Evolutionary conservation across 352 stramenopile species (phyloP), one percentile per base, ranked within the genome.

Genomic region (Globisporangium radiosum): DNA sequence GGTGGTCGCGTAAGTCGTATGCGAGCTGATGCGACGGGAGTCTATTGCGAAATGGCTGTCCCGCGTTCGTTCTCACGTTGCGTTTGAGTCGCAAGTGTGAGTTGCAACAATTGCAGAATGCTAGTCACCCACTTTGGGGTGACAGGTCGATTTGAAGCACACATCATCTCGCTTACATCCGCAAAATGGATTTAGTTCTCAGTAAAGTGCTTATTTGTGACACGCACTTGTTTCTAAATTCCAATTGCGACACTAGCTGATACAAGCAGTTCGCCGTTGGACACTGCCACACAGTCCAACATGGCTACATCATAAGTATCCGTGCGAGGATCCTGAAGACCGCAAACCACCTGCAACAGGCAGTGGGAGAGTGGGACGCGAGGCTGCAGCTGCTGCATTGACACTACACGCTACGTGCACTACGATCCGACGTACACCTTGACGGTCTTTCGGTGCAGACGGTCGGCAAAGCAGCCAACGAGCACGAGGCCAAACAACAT

Each of bases 401-500:
- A 45, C 42, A n/a, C 7, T 10, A 13, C 15, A 13, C 42, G 47
- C 2, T 52, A 0, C 47, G 47, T 15, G n/a, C 17, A 39, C 39
- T 33, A 72, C n/a, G 49, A 73, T 4, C 62, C 62, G 47, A 59
- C 69, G 57, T 87, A 87, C 6, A 89, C 67, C 63, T 87, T 89
- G 33, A 85, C 67, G 19, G 76, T 58, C 49, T 82, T 86, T 33
- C 68, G 65, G 7, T 73, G 68, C 47, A 87, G 70, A 38, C 76
- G 66, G 54, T 42, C 69, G 40, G 73, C 69, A 49, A 89, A 89
- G 58, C 65, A 70, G 39, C 65, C 59, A 4, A 66, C 56, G 57
- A 62, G 81, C 1, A 85, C 25, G 1, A 79, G 42, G 0, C 73
- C 69, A 2, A 87, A 7, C 0, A 87, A 42, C 15, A 76, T 60